phyloP scores from a whole-genome alignment of 169 alveolate species.

The Perkinsus marinus region DNA sequence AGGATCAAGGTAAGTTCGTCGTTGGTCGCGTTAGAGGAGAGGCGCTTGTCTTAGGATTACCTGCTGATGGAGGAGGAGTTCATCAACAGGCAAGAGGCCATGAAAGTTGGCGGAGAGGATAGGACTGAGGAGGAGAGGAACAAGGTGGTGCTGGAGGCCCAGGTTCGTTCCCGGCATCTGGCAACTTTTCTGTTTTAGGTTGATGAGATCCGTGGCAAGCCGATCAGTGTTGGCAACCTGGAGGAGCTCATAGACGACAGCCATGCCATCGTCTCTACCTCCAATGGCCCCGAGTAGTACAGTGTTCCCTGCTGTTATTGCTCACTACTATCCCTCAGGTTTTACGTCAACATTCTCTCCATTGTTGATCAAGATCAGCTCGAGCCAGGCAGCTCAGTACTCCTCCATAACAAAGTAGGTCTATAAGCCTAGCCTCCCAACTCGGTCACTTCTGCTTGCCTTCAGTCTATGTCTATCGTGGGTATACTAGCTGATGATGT shows the following conservation, averaged over 20 bases:
- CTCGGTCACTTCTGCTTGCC: background rate
- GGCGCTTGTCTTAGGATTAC: conserved; percentile 25
- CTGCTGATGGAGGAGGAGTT: conserved; percentile 87
- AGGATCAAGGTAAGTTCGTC: conserved; percentile 65
- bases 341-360: conserved; percentile 87
- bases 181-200: conserved; percentile 31
- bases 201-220: conserved; percentile 93
- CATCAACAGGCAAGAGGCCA: conserved; percentile 59
- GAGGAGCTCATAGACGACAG: conserved; percentile 95
- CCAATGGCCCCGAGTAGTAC: conserved; percentile 88
- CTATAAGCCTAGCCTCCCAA: background rate
- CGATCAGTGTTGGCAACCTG: conserved; percentile 92
- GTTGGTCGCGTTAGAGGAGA: background rate
- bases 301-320: background rate
- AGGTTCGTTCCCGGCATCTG: background rate
- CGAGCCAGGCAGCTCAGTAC: conserved; percentile 95
- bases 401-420: conserved; percentile 74
- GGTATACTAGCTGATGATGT: conserved; percentile 96
- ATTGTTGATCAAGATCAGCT: conserved; percentile 95
- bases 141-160: conserved; percentile 43
- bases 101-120: conserved; percentile 57
- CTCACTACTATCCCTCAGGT: background rate
- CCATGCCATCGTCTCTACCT: conserved; percentile 95
- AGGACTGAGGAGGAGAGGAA: conserved; percentile 60
- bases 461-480: conserved; percentile 78